A percentile compares a stretch with the other conserved stretches of the same genome.
Conservation (phyloP, 192 early-diverging fungal species). For the Powellomyces hirtus region DNA sequence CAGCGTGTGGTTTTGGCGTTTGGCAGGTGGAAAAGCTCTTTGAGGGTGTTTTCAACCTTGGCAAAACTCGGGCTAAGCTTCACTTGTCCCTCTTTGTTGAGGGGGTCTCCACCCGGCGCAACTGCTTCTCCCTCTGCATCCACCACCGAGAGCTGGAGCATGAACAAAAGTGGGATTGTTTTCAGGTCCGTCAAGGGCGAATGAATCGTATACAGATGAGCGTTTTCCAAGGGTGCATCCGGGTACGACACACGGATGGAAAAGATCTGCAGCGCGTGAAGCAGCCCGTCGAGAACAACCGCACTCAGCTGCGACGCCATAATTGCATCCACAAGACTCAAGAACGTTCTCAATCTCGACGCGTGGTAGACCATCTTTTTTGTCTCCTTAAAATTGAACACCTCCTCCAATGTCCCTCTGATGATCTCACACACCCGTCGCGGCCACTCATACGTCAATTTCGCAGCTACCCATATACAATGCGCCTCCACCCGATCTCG, state of each 20-base stretch:
- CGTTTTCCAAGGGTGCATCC: background rate
- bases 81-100: background rate
- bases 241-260: slow-evolving; percentile 4
- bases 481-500: slow-evolving; percentile 9
- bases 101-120: background rate
- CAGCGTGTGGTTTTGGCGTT: background rate
- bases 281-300: slow-evolving; percentile 21
- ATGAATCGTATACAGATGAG: background rate
- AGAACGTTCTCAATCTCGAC: slow-evolving; percentile 25
- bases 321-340: slow-evolving; percentile 26
- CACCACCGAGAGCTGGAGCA: background rate
- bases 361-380: slow-evolving; percentile 13
- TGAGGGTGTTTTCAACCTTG: background rate
- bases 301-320: slow-evolving; percentile 32
- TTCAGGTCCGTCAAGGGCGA: background rate
- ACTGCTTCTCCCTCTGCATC: background rate
- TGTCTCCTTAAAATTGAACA: slow-evolving; percentile 34
- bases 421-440: slow-evolving; percentile 14
- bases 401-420: slow-evolving; percentile 13
- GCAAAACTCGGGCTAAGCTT: background rate
- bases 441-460: slow-evolving; percentile 26
- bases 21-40: background rate
- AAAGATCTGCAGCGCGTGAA: slow-evolving; percentile 24
- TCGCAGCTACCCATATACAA: slow-evolving; percentile 8
- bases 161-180: slow-evolving; percentile 1